Conservation (phyloP, 1,284 basidiomycete species). For the Erythrobasidium hasegawianum region DNA sequence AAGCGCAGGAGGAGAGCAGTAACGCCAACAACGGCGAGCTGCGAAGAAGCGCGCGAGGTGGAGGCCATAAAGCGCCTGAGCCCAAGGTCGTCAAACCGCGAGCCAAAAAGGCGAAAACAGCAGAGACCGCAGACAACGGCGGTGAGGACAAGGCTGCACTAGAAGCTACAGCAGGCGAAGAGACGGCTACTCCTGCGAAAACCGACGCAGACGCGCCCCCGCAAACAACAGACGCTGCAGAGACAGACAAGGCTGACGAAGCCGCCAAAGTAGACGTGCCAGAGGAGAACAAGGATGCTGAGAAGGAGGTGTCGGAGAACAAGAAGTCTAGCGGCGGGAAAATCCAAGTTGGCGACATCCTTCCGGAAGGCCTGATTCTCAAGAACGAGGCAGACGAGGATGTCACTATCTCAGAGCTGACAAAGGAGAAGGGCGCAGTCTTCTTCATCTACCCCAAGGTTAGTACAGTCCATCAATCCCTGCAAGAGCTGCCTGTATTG, state of each 20-base stretch:
- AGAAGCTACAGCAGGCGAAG: constrained; percentile 1
- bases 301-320: neutral
- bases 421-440: constrained; percentile 35
- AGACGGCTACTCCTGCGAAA: neutral
- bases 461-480: no score
- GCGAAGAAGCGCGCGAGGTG: constrained; percentile 16
- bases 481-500: neutral
- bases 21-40: constrained; percentile 11
- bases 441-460: constrained; percentile 41
- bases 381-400: constrained; percentile 36
- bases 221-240: neutral
- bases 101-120: constrained; percentile 32
- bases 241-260: constrained; percentile 9
- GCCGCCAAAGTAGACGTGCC: constrained; percentile 20
- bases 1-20: neutral
- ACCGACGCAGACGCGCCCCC: neutral
- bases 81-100: constrained; percentile 1
- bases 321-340: constrained; percentile 8
- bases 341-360: constrained; percentile 30
- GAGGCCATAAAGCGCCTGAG: constrained; percentile 30
- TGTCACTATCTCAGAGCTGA: constrained; percentile 26
- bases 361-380: constrained; percentile 32
- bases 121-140: constrained; percentile 4
- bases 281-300: constrained; percentile 24
- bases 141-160: neutral